These are phyloP conservation scores for Microthyrium microscopicum DNA, from an alignment of 2,329 filamentous ascomycete species.

Conservation along the genomic window DNA sequence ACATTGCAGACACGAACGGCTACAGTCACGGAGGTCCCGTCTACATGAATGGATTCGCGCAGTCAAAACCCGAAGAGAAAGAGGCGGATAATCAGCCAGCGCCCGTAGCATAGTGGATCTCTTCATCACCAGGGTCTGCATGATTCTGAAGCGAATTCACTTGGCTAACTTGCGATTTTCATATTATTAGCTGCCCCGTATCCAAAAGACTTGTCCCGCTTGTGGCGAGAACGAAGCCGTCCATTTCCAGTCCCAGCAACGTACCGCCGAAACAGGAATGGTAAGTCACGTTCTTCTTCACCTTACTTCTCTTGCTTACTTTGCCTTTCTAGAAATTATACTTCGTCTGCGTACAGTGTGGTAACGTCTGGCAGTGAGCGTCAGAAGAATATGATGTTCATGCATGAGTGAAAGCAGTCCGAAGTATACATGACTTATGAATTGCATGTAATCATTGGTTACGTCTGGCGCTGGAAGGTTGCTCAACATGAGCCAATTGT, in stretches of 20 bases:
- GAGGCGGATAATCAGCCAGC: too few relatives aligned
- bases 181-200: slow-evolving; percentile 82
- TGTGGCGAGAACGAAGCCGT: slow-evolving; percentile 84
- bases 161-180: neutral
- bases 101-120: neutral
- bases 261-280: slow-evolving; percentile 95
- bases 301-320: slow-evolving; percentile 4
- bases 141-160: slow-evolving; percentile 8
- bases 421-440: too few relatives aligned
- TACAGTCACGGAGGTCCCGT: too few relatives aligned
- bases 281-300: slow-evolving; percentile 35
- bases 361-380: slow-evolving; percentile 68
- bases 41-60: too few relatives aligned
- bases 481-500: too few relatives aligned
- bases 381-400: too few relatives aligned
- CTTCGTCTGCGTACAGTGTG: slow-evolving; percentile 78
- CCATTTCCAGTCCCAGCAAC: slow-evolving; percentile 97
- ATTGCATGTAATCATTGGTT: too few relatives aligned
- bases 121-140: neutral
- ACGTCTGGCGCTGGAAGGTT: too few relatives aligned
- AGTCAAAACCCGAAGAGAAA: neutral
- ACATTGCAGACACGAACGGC: too few relatives aligned
- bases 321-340: slow-evolving; percentile 27
- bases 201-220: slow-evolving; percentile 67
- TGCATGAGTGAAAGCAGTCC: too few relatives aligned